Conservation (phyloP, 768 basidiomycete species). For the Tricholoma sp. region DNA sequence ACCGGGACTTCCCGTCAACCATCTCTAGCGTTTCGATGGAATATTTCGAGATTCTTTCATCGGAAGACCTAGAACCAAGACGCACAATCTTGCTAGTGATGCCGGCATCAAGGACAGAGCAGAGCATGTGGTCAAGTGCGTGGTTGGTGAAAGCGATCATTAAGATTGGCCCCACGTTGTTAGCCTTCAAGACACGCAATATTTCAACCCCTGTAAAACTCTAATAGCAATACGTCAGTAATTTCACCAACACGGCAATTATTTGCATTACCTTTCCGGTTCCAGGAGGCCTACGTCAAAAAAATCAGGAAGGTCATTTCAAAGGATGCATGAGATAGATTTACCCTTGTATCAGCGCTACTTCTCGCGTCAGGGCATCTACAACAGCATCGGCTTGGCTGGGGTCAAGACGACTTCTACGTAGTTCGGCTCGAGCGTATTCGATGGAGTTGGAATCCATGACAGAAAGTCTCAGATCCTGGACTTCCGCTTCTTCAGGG, state of each 20-base stretch:
- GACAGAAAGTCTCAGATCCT: conserved; percentile 36
- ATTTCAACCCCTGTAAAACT: conserved; percentile 62
- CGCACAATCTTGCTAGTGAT: conserved; percentile 66
- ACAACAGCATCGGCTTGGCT: conserved; percentile 71
- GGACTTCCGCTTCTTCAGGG: conserved; percentile 29
- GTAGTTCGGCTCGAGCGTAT: conserved; percentile 42
- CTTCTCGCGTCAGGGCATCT: conserved; percentile 51
- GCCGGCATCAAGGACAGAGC: conserved; percentile 54
- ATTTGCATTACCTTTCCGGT: conserved; percentile 57
- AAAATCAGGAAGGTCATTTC: conserved; percentile 1
- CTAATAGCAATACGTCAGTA: conserved; percentile 27
- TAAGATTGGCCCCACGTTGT: conserved; percentile 42
- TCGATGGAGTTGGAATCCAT: conserved; percentile 39
- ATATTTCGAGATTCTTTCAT: conserved; percentile 56
- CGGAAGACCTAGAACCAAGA: conserved; percentile 58
- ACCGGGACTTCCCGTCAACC: conserved; percentile 33
- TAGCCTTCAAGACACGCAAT: conserved; percentile 54
- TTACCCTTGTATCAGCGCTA: conserved; percentile 71
- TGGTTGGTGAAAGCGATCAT: conserved; percentile 71
- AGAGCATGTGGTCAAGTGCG: conserved; percentile 69
- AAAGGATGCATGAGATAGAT: neutral
- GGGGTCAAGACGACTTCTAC: conserved; percentile 53
- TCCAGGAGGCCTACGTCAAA: conserved; percentile 55
- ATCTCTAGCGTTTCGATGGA: conserved; percentile 57
- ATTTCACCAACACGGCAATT: neutral